Base-by-base conservation (phyloP, 805 yeast species). In the Wickerhamomyces chambardii region DNA sequence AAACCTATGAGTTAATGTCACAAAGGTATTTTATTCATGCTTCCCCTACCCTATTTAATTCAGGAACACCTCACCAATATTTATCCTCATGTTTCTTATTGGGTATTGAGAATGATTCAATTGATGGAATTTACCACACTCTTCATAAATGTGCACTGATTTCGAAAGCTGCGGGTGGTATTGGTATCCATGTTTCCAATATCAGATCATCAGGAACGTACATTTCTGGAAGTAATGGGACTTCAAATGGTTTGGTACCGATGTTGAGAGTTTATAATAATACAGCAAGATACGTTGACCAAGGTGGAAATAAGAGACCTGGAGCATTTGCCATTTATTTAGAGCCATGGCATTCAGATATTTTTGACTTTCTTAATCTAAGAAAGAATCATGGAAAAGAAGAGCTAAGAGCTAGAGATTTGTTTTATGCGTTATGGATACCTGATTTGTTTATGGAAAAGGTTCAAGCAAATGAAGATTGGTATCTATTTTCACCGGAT, bases 301-400 rank as follows among this genome's bases (percentile, higher is more conserved):
- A 90, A 68, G 98, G 98, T 43, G 97, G 97, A 37, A 90, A 90
- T 63, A 89, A 89, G 61, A 70, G 98, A 51, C 98, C 98, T 0
- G 97, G 97, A 42, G 98, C 98, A 4, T 84, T 90, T 59, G 95
- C 96, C 26, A 62, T 87, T 27, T 90, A 89, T 60, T 58, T 90
- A 27, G 98, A 90, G 62, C 97, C 98, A 37, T 90, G 98, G 98
- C 98, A 90, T 55, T 74, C 83, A 10, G 98, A 90, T 50, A 70
- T 90, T 26, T 82, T 85, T 56, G 95, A 84, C 40, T 81, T 90
- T 50, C 59, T 90, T 36, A 90, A 89, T 39, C 66, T 90, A 45
- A 75, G 92, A 51, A 89, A 90, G 63, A 90, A 87, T 53, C 95
- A 89, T 55, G 97, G 97, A 35, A 87, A 85, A 50, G 97, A 90